A percentile compares a stretch with the other conserved stretches of the same genome.
Evolutionary conservation across 73 alveolate species (phyloP).

Genomic region (Symbiodinium pilosum): DNA sequence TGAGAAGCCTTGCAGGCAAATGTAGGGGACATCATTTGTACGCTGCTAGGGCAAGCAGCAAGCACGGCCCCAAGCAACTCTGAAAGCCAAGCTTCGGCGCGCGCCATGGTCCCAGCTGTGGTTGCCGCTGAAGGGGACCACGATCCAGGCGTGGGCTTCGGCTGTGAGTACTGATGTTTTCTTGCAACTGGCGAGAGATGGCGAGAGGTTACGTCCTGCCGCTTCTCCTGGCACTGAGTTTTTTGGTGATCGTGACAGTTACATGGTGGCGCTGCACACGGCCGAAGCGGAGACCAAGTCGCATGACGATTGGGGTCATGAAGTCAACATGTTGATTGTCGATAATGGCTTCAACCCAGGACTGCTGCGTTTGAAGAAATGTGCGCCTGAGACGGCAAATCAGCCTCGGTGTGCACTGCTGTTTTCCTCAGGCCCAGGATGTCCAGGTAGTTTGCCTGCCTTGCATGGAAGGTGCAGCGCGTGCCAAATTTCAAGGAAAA

Average conservation of each 20-base stretch:
- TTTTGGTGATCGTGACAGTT: neutral
- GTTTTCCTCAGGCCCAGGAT: neutral
- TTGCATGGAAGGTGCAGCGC: neutral
- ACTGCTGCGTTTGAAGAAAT: neutral
- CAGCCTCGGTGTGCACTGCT: neutral
- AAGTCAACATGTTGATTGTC: neutral
- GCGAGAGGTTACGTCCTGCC: neutral
- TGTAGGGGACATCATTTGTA: no score
- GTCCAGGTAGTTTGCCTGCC: neutral
- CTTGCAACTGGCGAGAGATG: neutral
- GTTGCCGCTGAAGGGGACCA: conserved; percentile 1
- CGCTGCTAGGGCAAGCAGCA: no score
- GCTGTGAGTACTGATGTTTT: neutral
- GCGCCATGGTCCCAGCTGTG: neutral
- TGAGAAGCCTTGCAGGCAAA: no score
- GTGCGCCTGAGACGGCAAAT: neutral
- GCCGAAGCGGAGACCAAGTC: neutral
- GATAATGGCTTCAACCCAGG: neutral
- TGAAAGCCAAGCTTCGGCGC: no score
- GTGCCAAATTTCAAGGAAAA: neutral
- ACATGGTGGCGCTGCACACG: neutral
- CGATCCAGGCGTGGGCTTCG: neutral
- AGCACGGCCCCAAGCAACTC: no score
- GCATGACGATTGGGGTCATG: neutral
- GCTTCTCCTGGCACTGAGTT: neutral